These are phyloP conservation scores for Paramecium sonneborni DNA, from an alignment of 73 alveolate genomes.

Conservation along the genomic window DNA sequence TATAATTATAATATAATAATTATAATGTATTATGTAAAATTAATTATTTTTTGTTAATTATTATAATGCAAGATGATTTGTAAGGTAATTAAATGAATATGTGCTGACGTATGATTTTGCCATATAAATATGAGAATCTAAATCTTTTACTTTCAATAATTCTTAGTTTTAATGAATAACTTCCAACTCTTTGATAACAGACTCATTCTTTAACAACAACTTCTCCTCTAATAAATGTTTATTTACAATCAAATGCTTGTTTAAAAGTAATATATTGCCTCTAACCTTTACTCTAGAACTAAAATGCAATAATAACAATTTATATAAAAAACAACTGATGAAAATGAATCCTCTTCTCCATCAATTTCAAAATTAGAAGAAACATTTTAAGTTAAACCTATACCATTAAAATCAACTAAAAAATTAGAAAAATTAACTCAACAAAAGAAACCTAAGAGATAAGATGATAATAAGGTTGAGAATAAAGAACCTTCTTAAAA, in stretches of 20 bases:
- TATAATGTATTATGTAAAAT: neutral
- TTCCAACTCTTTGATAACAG: conserved; percentile 12
- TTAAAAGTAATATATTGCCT: neutral
- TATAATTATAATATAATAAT: neutral
- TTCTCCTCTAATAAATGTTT: conserved; percentile 11
- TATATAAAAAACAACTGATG: neutral
- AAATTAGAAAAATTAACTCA: neutral
- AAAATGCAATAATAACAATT: neutral
- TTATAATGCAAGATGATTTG: conserved; percentile 40
- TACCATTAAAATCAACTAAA: neutral
- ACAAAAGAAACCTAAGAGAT: neutral
- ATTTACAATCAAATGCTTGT: conserved; percentile 33
- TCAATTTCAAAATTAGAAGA: neutral
- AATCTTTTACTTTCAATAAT: conserved; percentile 22
- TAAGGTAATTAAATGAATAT: neutral
- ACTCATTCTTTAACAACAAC: conserved; percentile 33
- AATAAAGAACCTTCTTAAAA: conserved; percentile 12
- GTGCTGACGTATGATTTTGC: conserved; percentile 39
- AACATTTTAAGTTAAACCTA: neutral
- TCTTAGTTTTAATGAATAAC: conserved; percentile 14
- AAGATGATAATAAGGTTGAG: neutral
- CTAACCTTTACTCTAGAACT: neutral
- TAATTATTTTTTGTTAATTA: neutral
- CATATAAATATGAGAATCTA: neutral
- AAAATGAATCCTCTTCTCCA: conserved; percentile 5